Base-by-base conservation (phyloP, 2,329 filamentous ascomycete species). In the Fusarium penzigii region DNA sequence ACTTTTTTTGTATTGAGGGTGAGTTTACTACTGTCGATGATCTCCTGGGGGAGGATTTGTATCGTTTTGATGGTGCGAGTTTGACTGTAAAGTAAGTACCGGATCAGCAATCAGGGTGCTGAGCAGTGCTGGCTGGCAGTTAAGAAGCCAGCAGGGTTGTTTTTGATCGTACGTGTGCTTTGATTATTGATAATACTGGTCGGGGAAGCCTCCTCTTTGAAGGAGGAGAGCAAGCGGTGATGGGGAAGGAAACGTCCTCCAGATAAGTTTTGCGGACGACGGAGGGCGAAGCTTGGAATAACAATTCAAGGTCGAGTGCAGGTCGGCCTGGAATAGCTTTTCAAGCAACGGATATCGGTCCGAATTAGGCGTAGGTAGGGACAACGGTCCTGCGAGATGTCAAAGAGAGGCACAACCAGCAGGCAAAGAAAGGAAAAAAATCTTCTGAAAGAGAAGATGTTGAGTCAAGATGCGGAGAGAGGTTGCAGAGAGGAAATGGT, bases 271-370 rank as follows among this genome's bases (percentile, higher is more conserved):
- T 51, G 48, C 52, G 44, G 41, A 45, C 55, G 46, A 44, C 55
- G 45, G 52, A 49, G 46, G 55, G 64, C 55, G 41, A 61, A 66
- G 60, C 63, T 63, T 57, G 51, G 56, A 45, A 53, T 56, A 58
- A 59, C 56, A 59, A 62, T 69, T 61, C 67, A 53, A 67, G 68
- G 68, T 67, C 69, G 70, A 63, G 73, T 75, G 72, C 72, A 75
- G 71, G 71, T 69, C 72, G 71, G 65, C 70, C 65, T 63, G 46
- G 49, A 68, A 67, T 61, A 72, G 70, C 66, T 72, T 62, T 59
- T 64, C 65, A 64, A 49, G 58, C 52, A 42, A 56, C 54, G 46
- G 13, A 47, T 58, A 63, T 55, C 55, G 54, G 49, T 46, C 51
- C 52, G 51, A 44, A 16, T 53, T 39, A 46, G 10, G 32, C 34